phyloP scores from a whole-genome alignment of 129 eudicot species.

The Scalesia atractyloides region DNA sequence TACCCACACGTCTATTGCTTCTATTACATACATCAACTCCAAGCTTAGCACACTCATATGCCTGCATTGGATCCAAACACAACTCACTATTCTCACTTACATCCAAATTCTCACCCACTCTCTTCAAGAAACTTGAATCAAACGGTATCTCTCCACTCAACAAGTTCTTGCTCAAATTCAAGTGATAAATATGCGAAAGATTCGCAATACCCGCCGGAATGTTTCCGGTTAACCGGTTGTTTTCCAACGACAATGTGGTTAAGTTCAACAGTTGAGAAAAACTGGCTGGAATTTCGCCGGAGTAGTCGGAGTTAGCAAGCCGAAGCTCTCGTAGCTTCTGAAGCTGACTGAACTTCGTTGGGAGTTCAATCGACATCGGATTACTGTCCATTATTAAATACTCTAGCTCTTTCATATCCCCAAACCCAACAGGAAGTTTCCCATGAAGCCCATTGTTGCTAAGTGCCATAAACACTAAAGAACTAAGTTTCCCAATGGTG shows the following conservation, averaged over 20 bases:
- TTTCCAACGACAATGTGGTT: constrained; percentile 66
- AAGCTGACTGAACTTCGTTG: constrained; percentile 48
- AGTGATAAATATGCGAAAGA: constrained; percentile 64
- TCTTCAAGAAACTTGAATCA: constrained; percentile 62
- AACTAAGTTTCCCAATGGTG: constrained; percentile 39
- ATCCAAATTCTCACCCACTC: constrained; percentile 72
- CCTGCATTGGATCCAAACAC: constrained; percentile 65
- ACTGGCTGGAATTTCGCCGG: constrained; percentile 58
- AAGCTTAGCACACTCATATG: constrained; percentile 28
- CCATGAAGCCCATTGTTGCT: constrained; percentile 63
- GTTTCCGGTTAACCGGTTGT: constrained; percentile 61
- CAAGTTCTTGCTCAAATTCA: constrained; percentile 73
- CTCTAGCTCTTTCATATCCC: constrained; percentile 48
- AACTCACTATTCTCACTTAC: constrained; percentile 64
- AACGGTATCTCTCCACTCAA: constrained; percentile 76
- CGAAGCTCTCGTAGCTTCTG: constrained; percentile 74
- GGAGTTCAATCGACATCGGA: constrained; percentile 59
- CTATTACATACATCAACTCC: constrained; percentile 55
- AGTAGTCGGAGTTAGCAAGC: constrained; percentile 60
- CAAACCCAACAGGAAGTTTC: constrained; percentile 47
- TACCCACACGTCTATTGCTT: constrained; percentile 44
- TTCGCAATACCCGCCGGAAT: constrained; percentile 57
- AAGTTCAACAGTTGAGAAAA: constrained; percentile 48
- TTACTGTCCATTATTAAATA: constrained; percentile 80
- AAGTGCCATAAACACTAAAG: constrained; percentile 64